Percentiles rank a stretch among this genome's conserved stretches.
These are phyloP conservation scores for Eucalyptus erythrocorys DNA, from an alignment of 345 rosid species.

Conservation along the genomic window DNA sequence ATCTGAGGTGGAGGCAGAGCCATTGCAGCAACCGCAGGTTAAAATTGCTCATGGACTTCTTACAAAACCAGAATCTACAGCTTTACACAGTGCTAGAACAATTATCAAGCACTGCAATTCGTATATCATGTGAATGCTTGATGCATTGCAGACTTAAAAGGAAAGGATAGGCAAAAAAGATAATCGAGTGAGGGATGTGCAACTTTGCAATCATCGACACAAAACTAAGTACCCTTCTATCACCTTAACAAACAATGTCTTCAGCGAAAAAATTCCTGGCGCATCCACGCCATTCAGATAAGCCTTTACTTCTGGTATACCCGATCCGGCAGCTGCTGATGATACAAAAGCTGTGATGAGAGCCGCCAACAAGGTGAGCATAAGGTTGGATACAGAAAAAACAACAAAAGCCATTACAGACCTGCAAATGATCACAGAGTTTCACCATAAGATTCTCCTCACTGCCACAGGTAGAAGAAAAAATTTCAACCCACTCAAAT, in stretches of 20 bases:
- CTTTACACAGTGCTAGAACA: neutral
- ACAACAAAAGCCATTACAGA: slow-evolving; percentile 53
- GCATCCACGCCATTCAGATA: slow-evolving; percentile 93
- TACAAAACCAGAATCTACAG: neutral
- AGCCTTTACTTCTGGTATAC: slow-evolving; percentile 94
- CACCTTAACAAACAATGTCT: slow-evolving; percentile 72
- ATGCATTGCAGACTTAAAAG: neutral
- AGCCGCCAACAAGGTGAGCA: slow-evolving; percentile 57
- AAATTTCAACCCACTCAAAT: neutral
- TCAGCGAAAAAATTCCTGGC: slow-evolving; percentile 53
- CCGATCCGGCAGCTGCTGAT: slow-evolving; percentile 92
- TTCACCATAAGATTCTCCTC: neutral
- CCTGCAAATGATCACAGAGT: slow-evolving; percentile 17
- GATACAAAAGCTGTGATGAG: slow-evolving; percentile 55
- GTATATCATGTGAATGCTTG: neutral
- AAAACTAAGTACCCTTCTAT: neutral
- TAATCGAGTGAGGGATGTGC: neutral
- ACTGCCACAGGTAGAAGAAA: neutral
- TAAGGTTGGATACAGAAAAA: slow-evolving; percentile 54
- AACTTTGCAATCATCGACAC: neutral
- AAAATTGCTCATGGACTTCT: neutral
- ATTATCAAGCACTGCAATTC: neutral
- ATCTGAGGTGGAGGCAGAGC: neutral
- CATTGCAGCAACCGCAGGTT: neutral
- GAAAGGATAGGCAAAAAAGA: neutral